Evolutionary conservation across 2,329 filamentous ascomycete genomes (phyloP).

Genomic region (Fusarium pseudonygamai): DNA sequence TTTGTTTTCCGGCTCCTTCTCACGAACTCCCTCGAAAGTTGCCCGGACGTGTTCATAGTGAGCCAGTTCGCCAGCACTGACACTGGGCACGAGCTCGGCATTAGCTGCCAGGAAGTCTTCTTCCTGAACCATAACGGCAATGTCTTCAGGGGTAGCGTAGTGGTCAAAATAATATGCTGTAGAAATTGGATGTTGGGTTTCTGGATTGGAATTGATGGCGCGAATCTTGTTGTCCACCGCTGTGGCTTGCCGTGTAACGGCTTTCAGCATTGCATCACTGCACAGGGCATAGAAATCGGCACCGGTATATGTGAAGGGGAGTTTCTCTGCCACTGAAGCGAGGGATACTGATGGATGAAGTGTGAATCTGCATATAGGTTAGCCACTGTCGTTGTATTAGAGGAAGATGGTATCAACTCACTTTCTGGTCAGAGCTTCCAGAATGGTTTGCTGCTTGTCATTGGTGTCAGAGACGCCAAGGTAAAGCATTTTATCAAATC

Average conservation of each 20-base stretch:
- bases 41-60: conserved; percentile 89
- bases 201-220: conserved; percentile 65
- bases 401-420: conserved; percentile 56
- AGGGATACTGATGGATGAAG: conserved; percentile 84
- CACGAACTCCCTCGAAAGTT: conserved; percentile 75
- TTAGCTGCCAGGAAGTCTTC: conserved; percentile 87
- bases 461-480: conserved; percentile 96
- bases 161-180: conserved; percentile 98
- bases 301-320: conserved; percentile 97
- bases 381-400: neutral
- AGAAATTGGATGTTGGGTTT: conserved; percentile 64
- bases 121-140: conserved; percentile 87
- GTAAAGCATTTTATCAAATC: conserved; percentile 99
- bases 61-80: conserved; percentile 88
- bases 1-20: conserved; percentile 53
- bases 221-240: conserved; percentile 86
- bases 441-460: conserved; percentile 92
- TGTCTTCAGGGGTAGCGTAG: conserved; percentile 81
- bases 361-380: conserved; percentile 72
- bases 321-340: conserved; percentile 72
- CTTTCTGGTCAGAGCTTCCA: conserved; percentile 95
- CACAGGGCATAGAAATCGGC: conserved; percentile 97
- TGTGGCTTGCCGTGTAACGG: conserved; percentile 88
- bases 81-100: conserved; percentile 88
- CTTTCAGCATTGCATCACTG: conserved; percentile 98